Evolutionary conservation across 2,329 filamentous ascomycete species (phyloP).

Genomic region (Fusarium sp.): DNA sequence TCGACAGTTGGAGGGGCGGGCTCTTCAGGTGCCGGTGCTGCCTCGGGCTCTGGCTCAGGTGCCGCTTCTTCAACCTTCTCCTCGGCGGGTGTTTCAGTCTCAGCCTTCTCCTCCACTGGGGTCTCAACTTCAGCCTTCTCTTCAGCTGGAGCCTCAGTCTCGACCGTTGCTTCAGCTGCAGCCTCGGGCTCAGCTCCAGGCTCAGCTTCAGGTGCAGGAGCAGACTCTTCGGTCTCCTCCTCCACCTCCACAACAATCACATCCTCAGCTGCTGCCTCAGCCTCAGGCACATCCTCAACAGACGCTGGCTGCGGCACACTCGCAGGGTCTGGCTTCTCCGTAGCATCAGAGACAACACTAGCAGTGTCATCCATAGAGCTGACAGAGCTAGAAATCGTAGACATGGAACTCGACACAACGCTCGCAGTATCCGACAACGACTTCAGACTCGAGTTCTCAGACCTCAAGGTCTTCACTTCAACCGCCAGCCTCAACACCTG

Average conservation of each 20-base stretch:
- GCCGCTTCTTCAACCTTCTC: slow-evolving; percentile 9
- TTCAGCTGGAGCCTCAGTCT: background rate
- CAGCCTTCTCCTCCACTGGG: background rate
- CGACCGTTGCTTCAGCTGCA: background rate
- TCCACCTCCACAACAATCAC: slow-evolving; percentile 13
- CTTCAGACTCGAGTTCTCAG: slow-evolving; percentile 39
- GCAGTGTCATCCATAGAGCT: slow-evolving; percentile 27
- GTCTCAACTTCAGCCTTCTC: background rate
- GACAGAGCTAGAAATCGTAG: slow-evolving; percentile 27
- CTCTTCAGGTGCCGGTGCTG: background rate
- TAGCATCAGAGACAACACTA: slow-evolving; percentile 35
- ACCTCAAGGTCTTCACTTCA: slow-evolving; percentile 36
- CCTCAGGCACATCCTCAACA: slow-evolving; percentile 27
- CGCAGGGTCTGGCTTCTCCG: slow-evolving; percentile 37
- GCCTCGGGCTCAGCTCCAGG: background rate
- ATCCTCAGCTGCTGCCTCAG: slow-evolving; percentile 13
- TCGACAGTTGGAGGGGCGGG: slow-evolving; percentile 3
- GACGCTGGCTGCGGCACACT: slow-evolving; percentile 20
- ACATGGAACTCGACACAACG: slow-evolving; percentile 33
- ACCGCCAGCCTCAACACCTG: slow-evolving; percentile 40
- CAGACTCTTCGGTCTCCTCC: background rate
- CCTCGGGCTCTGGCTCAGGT: slow-evolving; percentile 14
- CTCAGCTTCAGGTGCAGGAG: background rate
- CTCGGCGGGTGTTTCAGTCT: background rate
- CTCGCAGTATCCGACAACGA: slow-evolving; percentile 37